Percentiles rank a stretch among this genome's conserved stretches.
These are phyloP conservation scores for Tripterygium wilfordii DNA, from an alignment of 177 flowering plant genomes.

Conservation along the genomic window DNA sequence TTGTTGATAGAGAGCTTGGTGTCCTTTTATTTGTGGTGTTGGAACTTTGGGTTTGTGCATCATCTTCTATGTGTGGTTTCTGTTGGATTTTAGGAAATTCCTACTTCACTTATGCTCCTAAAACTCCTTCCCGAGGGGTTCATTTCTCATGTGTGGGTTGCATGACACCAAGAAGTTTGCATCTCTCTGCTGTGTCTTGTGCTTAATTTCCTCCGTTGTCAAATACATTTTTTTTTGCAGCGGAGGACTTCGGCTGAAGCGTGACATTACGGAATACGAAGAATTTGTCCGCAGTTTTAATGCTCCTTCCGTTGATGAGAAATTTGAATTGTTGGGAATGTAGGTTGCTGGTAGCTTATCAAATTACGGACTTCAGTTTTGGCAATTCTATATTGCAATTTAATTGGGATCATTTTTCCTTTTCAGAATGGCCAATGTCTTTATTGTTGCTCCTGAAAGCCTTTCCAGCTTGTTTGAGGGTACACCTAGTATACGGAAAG, in stretches of 20 bases:
- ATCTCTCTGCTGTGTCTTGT: too few relatives aligned
- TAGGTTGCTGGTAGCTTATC: constrained; percentile 32
- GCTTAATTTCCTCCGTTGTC: too few relatives aligned
- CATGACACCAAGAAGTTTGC: too few relatives aligned
- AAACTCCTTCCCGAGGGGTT: too few relatives aligned
- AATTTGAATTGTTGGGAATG: constrained; percentile 92
- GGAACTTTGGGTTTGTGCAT: too few relatives aligned
- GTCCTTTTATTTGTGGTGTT: too few relatives aligned
- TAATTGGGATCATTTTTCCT: constrained; percentile 1
- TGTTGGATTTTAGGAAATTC: too few relatives aligned
- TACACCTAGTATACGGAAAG: constrained; percentile 87
- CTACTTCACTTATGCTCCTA: too few relatives aligned
- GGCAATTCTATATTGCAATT: neutral
- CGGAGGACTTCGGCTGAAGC: constrained; percentile 92
- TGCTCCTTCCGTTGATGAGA: constrained; percentile 95
- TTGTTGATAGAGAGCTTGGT: too few relatives aligned
- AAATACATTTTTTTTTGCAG: constrained; percentile 24
- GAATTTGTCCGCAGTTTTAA: constrained; percentile 92
- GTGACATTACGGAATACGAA: constrained; percentile 97
- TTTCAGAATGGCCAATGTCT: constrained; percentile 95
- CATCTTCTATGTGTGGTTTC: too few relatives aligned
- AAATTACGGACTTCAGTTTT: neutral
- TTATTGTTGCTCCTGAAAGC: constrained; percentile 97
- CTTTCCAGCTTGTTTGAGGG: constrained; percentile 88
- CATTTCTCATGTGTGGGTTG: too few relatives aligned